Percentiles rank a stretch among this genome's conserved stretches.
phyloP scores from a whole-genome alignment of 2,329 filamentous ascomycete species.

The Fusarium continuum region DNA sequence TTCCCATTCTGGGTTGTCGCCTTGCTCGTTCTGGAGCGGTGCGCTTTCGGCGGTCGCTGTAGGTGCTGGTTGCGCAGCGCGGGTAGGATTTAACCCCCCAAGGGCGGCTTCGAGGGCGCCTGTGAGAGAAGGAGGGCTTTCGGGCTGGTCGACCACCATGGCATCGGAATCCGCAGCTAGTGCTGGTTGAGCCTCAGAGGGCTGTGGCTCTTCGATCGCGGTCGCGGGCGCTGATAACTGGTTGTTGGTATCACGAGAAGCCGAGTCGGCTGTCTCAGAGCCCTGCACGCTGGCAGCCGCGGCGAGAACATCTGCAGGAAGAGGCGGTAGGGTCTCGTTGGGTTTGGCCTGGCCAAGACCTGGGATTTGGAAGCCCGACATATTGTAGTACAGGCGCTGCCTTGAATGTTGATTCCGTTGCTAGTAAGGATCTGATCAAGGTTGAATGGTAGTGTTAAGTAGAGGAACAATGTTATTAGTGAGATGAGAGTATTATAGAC shows the following conservation, averaged over 20 bases:
- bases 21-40: slow-evolving; percentile 47
- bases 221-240: slow-evolving; percentile 4
- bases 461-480: not conserved
- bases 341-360: slow-evolving; percentile 55
- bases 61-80: slow-evolving; percentile 23
- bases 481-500: no score
- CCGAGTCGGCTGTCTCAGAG: slow-evolving; percentile 33
- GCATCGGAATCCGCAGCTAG: slow-evolving; percentile 42
- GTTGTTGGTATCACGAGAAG: not conserved
- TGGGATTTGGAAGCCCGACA: slow-evolving; percentile 57
- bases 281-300: slow-evolving; percentile 44
- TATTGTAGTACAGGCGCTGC: slow-evolving; percentile 19
- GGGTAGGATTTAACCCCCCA: slow-evolving; percentile 47
- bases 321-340: slow-evolving; percentile 53
- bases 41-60: slow-evolving; percentile 18
- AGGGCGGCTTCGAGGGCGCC: slow-evolving; percentile 57
- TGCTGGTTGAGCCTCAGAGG: slow-evolving; percentile 4
- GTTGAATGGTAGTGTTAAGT: not conserved
- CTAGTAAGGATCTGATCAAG: not conserved
- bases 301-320: slow-evolving; percentile 47
- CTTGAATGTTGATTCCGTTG: not conserved
- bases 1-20: slow-evolving; percentile 81
- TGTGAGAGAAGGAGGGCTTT: slow-evolving; percentile 52
- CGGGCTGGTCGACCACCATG: slow-evolving; percentile 51
- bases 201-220: slow-evolving; percentile 1